Base-by-base conservation (phyloP, 371 early-diverging fungal species). In the Mucor indicus region DNA sequence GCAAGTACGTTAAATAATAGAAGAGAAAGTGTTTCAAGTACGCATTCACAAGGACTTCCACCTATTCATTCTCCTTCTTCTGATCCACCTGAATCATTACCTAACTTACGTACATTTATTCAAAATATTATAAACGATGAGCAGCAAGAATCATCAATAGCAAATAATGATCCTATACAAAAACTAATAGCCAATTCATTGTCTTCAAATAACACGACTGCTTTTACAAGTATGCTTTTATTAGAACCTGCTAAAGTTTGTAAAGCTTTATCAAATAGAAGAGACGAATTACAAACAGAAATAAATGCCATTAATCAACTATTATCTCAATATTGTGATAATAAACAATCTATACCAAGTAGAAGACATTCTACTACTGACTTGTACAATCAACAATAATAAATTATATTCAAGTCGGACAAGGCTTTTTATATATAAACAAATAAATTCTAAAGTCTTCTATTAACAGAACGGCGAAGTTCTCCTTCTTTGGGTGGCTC, bases 401-500 rank as follows among this genome's bases (percentile, higher is more conserved):
- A 11, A 8, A n/a, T 33, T 33, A 33, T 33, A 4, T n/a, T 11
- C n/a, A 12, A 6, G 29, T 25, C 25, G 23, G 40, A 15, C 40
- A 40, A n/a, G n/a, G n/a, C n/a, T n/a, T n/a, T n/a, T n/a, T n/a
- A n/a, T n/a, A n/a, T n/a, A 33, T n/a, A 33, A 33, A 33, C 4
- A 33, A 15, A 33, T 15, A 4, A 33, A 6, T 31, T 20, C 52
- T 39, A 61, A 33, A 61, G 48, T 32, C 56, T 50, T 46, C 61
- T 45, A 11, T 61, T 42, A 24, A 61, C 61, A n/a, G 61, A 61
- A 38, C 61, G 50, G 44, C 61, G 61, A 13, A 51, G 40, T 20
- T 51, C 42, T 12, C 48, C 52, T 19, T 56, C 46, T 21, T 53
- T 51, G 6, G 11, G 21, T 22, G 46, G 11, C 19, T 51, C 41